Conservation (phyloP, 2,329 filamentous ascomycete species). For the Aspergillus oerlinghausenensis region DNA sequence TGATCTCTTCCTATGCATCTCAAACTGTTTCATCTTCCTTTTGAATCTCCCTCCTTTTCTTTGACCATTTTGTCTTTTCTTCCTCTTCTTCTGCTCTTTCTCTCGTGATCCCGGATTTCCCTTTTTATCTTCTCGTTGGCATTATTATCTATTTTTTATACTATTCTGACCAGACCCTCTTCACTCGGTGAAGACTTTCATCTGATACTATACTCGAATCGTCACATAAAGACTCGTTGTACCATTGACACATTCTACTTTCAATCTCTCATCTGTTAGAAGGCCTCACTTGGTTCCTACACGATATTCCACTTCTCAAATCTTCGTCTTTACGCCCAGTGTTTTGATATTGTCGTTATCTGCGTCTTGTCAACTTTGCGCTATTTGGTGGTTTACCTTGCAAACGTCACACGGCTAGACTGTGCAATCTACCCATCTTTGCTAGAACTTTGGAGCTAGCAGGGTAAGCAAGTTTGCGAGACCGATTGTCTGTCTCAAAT, state of each 20-base stretch:
- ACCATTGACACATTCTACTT: neutral
- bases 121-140: conserved; percentile 1
- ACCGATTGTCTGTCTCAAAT: neutral
- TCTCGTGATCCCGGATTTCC: conserved; percentile 5
- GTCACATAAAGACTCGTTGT: neutral
- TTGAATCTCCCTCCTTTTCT: conserved; percentile 1
- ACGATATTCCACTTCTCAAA: neutral
- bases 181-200: neutral
- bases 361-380: neutral
- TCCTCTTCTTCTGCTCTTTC: conserved; percentile 11
- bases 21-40: conserved; percentile 20
- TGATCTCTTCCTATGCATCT: conserved; percentile 22
- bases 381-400: neutral
- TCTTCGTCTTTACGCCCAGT: neutral
- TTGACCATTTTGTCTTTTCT: conserved; percentile 1
- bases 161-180: neutral
- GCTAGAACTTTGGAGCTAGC: neutral
- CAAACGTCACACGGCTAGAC: neutral
- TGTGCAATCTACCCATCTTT: neutral
- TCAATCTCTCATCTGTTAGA: neutral
- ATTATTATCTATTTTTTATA: neutral
- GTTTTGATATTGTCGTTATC: neutral
- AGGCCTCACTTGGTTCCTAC: neutral
- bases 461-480: neutral
- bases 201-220: neutral